Conservation (phyloP, 2,329 filamentous ascomycete species). For the Pseudomassariella vexata region DNA sequence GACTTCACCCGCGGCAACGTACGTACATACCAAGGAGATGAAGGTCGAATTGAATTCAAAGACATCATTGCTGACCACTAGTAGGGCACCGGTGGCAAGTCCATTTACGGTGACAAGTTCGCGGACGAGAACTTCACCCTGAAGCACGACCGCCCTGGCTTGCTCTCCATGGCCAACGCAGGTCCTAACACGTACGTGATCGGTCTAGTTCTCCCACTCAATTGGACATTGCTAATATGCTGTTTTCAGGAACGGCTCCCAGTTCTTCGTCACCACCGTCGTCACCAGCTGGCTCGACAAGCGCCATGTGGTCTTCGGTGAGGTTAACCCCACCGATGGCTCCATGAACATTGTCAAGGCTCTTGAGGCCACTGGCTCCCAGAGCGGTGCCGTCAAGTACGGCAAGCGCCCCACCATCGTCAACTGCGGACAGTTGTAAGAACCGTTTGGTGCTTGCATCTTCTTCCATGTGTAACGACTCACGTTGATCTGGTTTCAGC, state of each 20-base stretch:
- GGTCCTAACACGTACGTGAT: slow-evolving; percentile 77
- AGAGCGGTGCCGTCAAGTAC: slow-evolving; percentile 50
- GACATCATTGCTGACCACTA: neutral
- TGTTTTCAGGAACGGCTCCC: slow-evolving; percentile 80
- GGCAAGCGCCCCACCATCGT: slow-evolving; percentile 53
- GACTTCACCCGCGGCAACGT: slow-evolving; percentile 93
- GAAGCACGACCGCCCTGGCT: slow-evolving; percentile 68
- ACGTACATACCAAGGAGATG: slow-evolving; percentile 30
- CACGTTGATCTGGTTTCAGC: too few relatives aligned
- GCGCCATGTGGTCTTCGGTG: slow-evolving; percentile 81
- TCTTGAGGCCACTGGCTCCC: slow-evolving; percentile 54
- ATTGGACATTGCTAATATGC: slow-evolving; percentile 22
- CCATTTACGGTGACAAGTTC: slow-evolving; percentile 95
- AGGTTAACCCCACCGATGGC: slow-evolving; percentile 52
- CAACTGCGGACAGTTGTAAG: slow-evolving; percentile 33
- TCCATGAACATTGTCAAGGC: slow-evolving; percentile 51
- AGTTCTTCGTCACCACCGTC: slow-evolving; percentile 97
- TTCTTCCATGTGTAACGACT: slow-evolving; percentile 14
- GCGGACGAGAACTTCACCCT: slow-evolving; percentile 83
- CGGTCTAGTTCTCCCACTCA: neutral
- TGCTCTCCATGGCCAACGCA: slow-evolving; percentile 93
- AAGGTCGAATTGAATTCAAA: neutral
- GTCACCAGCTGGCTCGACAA: slow-evolving; percentile 79
- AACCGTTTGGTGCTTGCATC: too few relatives aligned
- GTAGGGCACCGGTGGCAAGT: slow-evolving; percentile 84